phyloP scores from a whole-genome alignment of 225 moss, liverwort and hornwort genomes.

The Antitrichia curtipendula region DNA sequence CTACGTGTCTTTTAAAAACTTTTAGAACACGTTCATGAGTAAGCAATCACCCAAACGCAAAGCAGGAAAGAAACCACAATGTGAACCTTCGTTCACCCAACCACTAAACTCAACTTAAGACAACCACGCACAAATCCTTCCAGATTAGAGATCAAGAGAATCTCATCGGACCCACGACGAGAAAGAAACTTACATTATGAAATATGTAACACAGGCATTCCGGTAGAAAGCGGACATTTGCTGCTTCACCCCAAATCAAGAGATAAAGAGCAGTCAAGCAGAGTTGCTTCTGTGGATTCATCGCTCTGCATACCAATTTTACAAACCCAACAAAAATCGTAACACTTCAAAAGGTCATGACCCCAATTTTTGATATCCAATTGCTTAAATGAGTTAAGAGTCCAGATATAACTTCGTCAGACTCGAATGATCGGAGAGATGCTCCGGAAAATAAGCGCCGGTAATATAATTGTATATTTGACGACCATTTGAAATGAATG shows the following conservation, averaged over 20 bases:
- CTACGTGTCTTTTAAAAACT: background rate
- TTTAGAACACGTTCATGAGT: background rate
- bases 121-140: background rate
- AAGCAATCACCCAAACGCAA: background rate
- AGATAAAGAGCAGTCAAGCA: slow-evolving; percentile 79
- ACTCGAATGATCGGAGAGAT: background rate
- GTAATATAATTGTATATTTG: background rate
- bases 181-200: slow-evolving; percentile 53
- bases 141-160: background rate
- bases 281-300: slow-evolving; percentile 42
- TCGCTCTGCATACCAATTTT: slow-evolving; percentile 35
- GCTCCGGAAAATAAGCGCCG: background rate
- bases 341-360: background rate
- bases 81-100: background rate
- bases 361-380: background rate
- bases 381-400: background rate
- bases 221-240: slow-evolving; percentile 94
- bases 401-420: background rate
- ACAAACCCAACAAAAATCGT: background rate
- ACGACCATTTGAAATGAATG: background rate
- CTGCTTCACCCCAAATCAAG: slow-evolving; percentile 98
- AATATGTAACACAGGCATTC: slow-evolving; percentile 99
- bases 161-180: background rate
- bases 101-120: background rate
- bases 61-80: background rate